Evolutionary conservation across 176 grass and related monocot genomes (phyloP).

Genomic region (Cocos nucifera): DNA sequence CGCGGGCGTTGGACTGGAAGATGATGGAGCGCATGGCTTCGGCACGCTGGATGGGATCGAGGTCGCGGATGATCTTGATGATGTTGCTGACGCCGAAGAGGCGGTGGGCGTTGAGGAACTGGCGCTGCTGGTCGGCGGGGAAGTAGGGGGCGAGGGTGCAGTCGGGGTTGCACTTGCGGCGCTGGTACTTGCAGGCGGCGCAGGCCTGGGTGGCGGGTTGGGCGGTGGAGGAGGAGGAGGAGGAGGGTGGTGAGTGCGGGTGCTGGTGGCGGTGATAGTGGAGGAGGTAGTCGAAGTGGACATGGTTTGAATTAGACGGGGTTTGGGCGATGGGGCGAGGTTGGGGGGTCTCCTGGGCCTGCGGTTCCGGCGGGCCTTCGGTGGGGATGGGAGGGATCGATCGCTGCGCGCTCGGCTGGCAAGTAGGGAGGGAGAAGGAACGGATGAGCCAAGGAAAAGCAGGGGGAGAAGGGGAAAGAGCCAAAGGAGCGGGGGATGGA

Average conservation of each 20-base stretch:
- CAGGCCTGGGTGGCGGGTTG: constrained; percentile 31
- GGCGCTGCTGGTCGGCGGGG: constrained; percentile 48
- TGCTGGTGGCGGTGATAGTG: not conserved
- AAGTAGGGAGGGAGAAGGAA: no score
- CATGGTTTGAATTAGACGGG: constrained; percentile 5
- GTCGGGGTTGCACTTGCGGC: constrained; percentile 49
- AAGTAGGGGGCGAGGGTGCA: constrained; percentile 54
- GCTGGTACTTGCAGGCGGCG: constrained; percentile 62
- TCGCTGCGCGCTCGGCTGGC: no score
- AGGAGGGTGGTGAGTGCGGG: constrained; percentile 1
- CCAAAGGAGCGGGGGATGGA: no score
- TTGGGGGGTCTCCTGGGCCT: no score
- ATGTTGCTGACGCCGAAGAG: constrained; percentile 69
- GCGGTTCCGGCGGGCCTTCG: no score
- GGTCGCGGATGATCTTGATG: constrained; percentile 15
- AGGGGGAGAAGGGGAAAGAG: no score
- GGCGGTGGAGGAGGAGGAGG: not conserved
- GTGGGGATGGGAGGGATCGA: no score
- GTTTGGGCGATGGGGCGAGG: no score
- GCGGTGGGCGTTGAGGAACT: constrained; percentile 43
- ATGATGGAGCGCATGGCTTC: constrained; percentile 47
- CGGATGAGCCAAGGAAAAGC: no score
- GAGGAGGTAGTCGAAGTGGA: constrained; percentile 12
- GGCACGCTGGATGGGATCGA: constrained; percentile 5
- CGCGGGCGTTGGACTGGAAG: constrained; percentile 39